Percentiles rank a stretch among this genome's conserved stretches.
Evolutionary conservation across 306 rosid species (phyloP).

Genomic region (Urtica urens): DNA sequence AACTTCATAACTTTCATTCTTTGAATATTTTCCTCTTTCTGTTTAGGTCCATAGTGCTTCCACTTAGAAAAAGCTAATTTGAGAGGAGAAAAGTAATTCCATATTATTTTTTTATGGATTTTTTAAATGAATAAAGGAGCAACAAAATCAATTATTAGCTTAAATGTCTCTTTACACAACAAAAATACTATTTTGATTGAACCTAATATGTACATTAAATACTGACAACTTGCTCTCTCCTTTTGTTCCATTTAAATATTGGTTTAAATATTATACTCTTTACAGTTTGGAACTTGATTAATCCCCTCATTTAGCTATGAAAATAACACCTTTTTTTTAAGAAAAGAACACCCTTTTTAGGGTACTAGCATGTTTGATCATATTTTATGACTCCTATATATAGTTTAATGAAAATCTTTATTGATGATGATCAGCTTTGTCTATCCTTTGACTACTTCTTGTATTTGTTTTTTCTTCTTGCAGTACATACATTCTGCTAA

Average conservation of each 20-base stretch:
- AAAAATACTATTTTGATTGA: slow-evolving; percentile 6
- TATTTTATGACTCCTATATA: too few species aligned
- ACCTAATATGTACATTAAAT: background rate
- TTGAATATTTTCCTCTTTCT: background rate
- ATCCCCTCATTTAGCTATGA: background rate
- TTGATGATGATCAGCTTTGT: too few species aligned
- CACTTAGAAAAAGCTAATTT: slow-evolving; percentile 4
- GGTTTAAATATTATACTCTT: background rate
- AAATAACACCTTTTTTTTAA: too few species aligned
- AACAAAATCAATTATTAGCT: slow-evolving; percentile 3
- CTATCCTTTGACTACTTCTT: too few species aligned
- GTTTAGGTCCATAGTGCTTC: background rate
- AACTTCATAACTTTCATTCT: slow-evolving; percentile 1
- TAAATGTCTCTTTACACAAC: slow-evolving; percentile 2
- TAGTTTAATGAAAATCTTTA: too few species aligned
- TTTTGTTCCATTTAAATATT: background rate
- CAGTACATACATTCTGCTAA: too few species aligned
- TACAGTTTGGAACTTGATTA: background rate
- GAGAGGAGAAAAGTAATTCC: background rate
- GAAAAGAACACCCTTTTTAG: too few species aligned
- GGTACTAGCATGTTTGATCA: too few species aligned
- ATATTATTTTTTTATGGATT: too few species aligned
- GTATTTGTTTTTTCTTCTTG: too few species aligned
- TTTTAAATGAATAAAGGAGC: too few species aligned
- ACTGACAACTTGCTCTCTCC: background rate